Conservation (phyloP, 2,329 filamentous ascomycete genomes). For the Lasiodiplodia gonubiensis region DNA sequence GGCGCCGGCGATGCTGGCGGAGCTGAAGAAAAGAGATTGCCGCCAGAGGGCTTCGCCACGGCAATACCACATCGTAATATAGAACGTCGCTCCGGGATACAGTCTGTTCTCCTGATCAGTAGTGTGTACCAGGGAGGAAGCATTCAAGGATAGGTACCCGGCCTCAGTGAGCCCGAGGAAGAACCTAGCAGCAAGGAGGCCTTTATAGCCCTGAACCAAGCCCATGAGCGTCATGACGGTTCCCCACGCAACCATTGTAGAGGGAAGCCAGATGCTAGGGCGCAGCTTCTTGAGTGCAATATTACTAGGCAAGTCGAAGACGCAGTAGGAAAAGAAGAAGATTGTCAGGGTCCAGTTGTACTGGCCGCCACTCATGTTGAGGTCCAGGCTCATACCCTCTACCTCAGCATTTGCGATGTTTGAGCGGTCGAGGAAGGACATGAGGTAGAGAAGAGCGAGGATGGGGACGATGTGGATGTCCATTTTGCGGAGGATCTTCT, state of each 20-base stretch:
- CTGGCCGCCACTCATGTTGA: conserved; percentile 55
- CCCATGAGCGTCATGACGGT: conserved; percentile 52
- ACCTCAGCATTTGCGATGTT: conserved; percentile 52
- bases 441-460: conserved; percentile 37
- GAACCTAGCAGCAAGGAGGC: conserved; percentile 55
- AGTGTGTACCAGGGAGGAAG: not conserved
- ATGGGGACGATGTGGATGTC: conserved; percentile 32
- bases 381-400: conserved; percentile 37
- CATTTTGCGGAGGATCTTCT: conserved; percentile 37
- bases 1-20: conserved; percentile 59
- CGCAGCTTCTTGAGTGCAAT: conserved; percentile 64
- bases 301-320: conserved; percentile 57
- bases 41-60: conserved; percentile 61
- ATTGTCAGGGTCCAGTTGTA: conserved; percentile 68
- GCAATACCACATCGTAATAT: conserved; percentile 66
- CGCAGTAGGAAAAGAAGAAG: conserved; percentile 60
- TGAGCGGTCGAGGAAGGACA: conserved; percentile 38
- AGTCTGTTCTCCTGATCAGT: conserved; percentile 30
- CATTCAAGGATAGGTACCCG: not conserved
- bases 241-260: conserved; percentile 54
- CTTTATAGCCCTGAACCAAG: conserved; percentile 53
- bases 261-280: conserved; percentile 40
- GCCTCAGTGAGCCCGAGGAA: conserved; percentile 43
- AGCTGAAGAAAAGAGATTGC: conserved; percentile 63
- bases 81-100: conserved; percentile 49